phyloP scores from a whole-genome alignment of 305 asterid genomes.

The Fraxinus baroniana region DNA sequence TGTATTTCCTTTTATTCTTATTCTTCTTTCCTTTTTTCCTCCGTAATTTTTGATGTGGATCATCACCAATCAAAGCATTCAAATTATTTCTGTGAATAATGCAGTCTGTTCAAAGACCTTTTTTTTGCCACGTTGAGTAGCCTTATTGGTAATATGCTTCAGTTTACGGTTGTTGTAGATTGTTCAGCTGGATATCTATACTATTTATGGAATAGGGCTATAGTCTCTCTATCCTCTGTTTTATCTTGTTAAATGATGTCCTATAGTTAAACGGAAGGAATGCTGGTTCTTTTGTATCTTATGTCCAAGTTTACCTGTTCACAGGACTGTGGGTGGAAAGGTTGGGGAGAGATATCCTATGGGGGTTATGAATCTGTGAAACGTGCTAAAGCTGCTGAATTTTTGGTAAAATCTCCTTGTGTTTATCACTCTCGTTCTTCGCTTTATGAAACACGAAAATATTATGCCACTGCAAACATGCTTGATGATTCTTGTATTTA shows the following conservation, averaged over 20 bases:
- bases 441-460: neutral
- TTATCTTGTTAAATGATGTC: constrained; percentile 2
- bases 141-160: neutral
- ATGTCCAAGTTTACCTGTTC: constrained; percentile 16
- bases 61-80: neutral
- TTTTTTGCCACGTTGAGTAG: neutral
- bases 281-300: neutral
- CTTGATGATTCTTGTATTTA: neutral
- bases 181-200: neutral
- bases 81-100: neutral
- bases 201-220: neutral
- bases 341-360: constrained; percentile 97
- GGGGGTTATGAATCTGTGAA: constrained; percentile 71
- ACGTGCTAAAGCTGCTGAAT: constrained; percentile 91
- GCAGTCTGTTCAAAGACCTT: neutral
- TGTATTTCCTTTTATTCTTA: neutral
- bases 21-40: neutral
- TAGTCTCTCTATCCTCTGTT: constrained; percentile 2
- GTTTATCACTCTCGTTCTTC: constrained; percentile 12
- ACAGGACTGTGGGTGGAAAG: constrained; percentile 92
- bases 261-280: neutral
- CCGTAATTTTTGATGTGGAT: neutral
- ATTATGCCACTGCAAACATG: neutral
- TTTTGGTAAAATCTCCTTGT: constrained; percentile 48
- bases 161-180: neutral